Base-by-base conservation (phyloP, 1,284 basidiomycete genomes). In the Inonotus hispidus region DNA sequence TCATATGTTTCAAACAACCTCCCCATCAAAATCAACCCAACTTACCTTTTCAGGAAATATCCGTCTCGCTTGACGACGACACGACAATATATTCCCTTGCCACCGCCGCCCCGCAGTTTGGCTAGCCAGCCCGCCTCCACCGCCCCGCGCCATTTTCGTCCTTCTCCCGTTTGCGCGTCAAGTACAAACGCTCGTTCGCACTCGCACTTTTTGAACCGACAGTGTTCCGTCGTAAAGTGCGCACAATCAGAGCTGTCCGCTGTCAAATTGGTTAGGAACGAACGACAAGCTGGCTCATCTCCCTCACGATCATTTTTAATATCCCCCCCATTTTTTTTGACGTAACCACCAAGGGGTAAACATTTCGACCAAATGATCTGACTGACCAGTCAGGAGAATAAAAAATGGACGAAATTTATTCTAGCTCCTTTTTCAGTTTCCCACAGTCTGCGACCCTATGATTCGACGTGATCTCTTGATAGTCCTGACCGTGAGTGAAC, bases 401-500 rank as follows among this genome's bases (percentile, higher is more conserved):
- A n/a, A 35, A 57, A 49, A 32, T 19, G 29, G 16, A n/a, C 10
- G 23, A 35, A 27, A 32, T 52, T 7, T 35, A n/a, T 52, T 52
- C 50, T 19, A 52, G 29, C n/a, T 35, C 27, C 23, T 50, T 50
- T 50, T 50, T 27, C 29, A 29, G 25, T 52, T 58, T 58, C 37
- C 45, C 56, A 58, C 56, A 45, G 41, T n/a, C 29, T 19, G 43
- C 43, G 45, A 58, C 56, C 56, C 56, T 58, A 45, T 58, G 56
- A 58, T 58, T 57, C 14, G 45, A 27, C 7, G 19, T 57, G 56
- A 57, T 58, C 16, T 43, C 56, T 45, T 58, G 56, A 58, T 49
- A 13, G 56, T 49, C 56, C 56, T 58, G 56, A 49, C 19, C 37
- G 21, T 43, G 6, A 10, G 39, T 41, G 39, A 32, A 27, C 13